A percentile compares a stretch with the other conserved stretches of the same genome.
Evolutionary conservation across 805 yeast species (phyloP).

Genomic region (Peterozyma xylosa): DNA sequence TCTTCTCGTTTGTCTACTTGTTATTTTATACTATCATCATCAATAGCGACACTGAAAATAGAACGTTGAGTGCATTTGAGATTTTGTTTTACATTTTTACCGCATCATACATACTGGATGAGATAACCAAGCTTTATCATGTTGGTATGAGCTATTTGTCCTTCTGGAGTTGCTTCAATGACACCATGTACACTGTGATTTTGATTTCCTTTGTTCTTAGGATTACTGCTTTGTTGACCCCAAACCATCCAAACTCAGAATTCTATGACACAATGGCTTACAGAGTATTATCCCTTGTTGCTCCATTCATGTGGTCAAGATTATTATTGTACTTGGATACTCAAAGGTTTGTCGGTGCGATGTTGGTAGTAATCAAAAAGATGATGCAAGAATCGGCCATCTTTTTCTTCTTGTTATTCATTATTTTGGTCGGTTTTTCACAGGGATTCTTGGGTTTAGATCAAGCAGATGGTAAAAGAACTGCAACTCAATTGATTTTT

Average conservation of each 20-base stretch:
- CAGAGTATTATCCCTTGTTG: slow-evolving; percentile 67
- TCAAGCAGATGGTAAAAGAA: slow-evolving; percentile 78
- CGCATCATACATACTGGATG: slow-evolving; percentile 60
- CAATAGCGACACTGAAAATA: slow-evolving; percentile 41
- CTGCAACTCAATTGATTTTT: slow-evolving; percentile 59
- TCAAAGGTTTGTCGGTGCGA: slow-evolving; percentile 75
- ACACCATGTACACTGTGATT: slow-evolving; percentile 53
- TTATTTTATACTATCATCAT: slow-evolving; percentile 54
- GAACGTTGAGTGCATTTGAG: slow-evolving; percentile 39
- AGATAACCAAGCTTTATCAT: slow-evolving; percentile 61
- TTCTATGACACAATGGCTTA: slow-evolving; percentile 51
- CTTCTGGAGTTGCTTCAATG: slow-evolving; percentile 77
- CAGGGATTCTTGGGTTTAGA: slow-evolving; percentile 87
- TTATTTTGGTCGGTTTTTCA: slow-evolving; percentile 71
- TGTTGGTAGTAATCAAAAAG: slow-evolving; percentile 76
- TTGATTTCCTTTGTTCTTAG: slow-evolving; percentile 48
- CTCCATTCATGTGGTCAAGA: slow-evolving; percentile 85
- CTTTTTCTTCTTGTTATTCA: slow-evolving; percentile 65
- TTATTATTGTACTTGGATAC: slow-evolving; percentile 72
- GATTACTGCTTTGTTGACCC: slow-evolving; percentile 28
- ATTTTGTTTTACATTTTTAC: slow-evolving; percentile 57
- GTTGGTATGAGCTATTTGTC: slow-evolving; percentile 67
- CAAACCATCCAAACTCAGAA: slow-evolving; percentile 18
- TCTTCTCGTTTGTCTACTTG: slow-evolving; percentile 58
- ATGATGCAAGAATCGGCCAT: slow-evolving; percentile 85